Conservation (phyloP, 2,329 filamentous ascomycete genomes). For the Aspergillus sclerotialis region DNA sequence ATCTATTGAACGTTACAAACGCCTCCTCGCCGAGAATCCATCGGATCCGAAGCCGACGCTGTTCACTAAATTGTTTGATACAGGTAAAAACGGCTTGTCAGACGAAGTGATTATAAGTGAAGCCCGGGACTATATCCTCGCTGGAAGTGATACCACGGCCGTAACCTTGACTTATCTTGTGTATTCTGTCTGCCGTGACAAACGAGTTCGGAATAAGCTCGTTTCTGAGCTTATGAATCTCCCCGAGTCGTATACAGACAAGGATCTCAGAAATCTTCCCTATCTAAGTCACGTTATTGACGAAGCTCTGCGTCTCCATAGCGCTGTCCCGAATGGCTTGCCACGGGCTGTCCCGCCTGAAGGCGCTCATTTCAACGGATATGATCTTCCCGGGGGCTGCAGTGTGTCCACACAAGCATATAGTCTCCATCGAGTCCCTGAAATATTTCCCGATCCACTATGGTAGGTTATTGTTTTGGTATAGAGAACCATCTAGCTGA, state of each 20-base stretch:
- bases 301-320: constrained; percentile 52
- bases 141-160: constrained; percentile 48
- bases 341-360: constrained; percentile 45
- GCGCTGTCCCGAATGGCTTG: constrained; percentile 50
- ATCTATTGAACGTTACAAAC: constrained; percentile 19
- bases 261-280: constrained; percentile 45
- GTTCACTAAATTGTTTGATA: constrained; percentile 20
- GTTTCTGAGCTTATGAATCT: constrained; percentile 13
- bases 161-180: constrained; percentile 42
- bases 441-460: constrained; percentile 44
- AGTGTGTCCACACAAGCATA: constrained; percentile 49
- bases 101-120: constrained; percentile 33
- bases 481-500: constrained; percentile 6
- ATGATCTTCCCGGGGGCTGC: constrained; percentile 44
- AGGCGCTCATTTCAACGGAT: constrained; percentile 36
- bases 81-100: constrained; percentile 17
- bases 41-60: constrained; percentile 15
- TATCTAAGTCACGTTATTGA: constrained; percentile 52
- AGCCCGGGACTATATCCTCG: constrained; percentile 41
- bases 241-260: constrained; percentile 10
- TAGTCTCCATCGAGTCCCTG: constrained; percentile 48
- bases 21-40: constrained; percentile 9
- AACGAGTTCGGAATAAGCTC: constrained; percentile 9
- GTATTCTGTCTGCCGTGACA: constrained; percentile 15
- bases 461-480: constrained; percentile 45